A percentile compares a stretch with the other conserved stretches of the same genome.
Conservation (phyloP, 169 alveolate genomes). For the Cyclospora cayetanensis region DNA sequence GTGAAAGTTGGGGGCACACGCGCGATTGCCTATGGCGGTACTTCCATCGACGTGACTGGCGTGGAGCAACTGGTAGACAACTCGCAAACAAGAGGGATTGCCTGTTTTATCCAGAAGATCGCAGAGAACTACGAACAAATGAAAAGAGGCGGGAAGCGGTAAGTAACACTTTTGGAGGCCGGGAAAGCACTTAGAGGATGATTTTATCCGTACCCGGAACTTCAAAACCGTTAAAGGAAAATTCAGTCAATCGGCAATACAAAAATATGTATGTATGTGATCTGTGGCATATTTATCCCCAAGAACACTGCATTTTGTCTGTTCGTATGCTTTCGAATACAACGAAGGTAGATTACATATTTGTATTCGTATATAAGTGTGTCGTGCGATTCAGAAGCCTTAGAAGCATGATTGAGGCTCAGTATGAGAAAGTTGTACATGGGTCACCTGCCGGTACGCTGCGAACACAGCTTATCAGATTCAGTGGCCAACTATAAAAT, state of each 20-base stretch:
- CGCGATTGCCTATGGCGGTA: slow-evolving; percentile 64
- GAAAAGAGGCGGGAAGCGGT: slow-evolving; percentile 19
- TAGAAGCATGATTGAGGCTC: slow-evolving; percentile 5
- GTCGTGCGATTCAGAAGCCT: slow-evolving; percentile 20
- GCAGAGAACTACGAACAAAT: slow-evolving; percentile 32
- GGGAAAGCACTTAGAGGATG: too few relatives aligned
- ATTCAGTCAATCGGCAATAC: neutral
- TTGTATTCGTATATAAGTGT: neutral
- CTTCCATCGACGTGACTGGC: slow-evolving; percentile 73
- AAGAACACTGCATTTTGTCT: too few relatives aligned
- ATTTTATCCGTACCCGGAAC: neutral
- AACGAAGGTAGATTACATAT: neutral
- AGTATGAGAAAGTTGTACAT: neutral
- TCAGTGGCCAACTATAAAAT: too few relatives aligned
- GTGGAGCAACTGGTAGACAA: slow-evolving; percentile 77
- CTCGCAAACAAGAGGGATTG: slow-evolving; percentile 72
- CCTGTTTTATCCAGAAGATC: slow-evolving; percentile 45
- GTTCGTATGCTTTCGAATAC: too few relatives aligned
- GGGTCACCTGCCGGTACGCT: neutral
- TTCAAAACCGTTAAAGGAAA: too few relatives aligned
- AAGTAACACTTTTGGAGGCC: too few relatives aligned
- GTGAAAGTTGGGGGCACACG: slow-evolving; percentile 64
- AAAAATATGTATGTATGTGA: neutral
- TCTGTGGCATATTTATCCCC: too few relatives aligned
- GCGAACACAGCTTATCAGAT: too few relatives aligned